phyloP scores from a whole-genome alignment of 2,329 filamentous ascomycete species.

The Geosmithia putterillii region DNA sequence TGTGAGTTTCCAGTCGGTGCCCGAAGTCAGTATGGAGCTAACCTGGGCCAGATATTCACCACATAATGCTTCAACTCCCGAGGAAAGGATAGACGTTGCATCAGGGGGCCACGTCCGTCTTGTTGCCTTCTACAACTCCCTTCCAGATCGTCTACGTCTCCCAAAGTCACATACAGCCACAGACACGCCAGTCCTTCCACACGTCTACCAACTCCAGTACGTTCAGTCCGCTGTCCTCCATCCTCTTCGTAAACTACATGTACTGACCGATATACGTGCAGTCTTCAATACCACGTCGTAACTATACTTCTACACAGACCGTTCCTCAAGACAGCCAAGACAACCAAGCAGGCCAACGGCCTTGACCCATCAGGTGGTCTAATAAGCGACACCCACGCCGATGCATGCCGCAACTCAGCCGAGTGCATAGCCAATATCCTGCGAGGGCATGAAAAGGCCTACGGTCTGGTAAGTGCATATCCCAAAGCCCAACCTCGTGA shows the following conservation, averaged over 20 bases:
- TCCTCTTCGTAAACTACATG: too few relatives aligned
- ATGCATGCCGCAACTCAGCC: constrained; percentile 9
- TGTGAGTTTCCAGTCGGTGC: too few relatives aligned
- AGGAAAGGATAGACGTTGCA: too few relatives aligned
- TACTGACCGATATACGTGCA: background rate
- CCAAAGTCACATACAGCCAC: constrained; percentile 5
- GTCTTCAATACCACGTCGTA: constrained; percentile 10
- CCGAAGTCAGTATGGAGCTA: too few relatives aligned
- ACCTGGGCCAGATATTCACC: too few relatives aligned
- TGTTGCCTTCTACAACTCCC: constrained; percentile 5
- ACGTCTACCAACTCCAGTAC: constrained; percentile 11
- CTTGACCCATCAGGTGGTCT: too few relatives aligned
- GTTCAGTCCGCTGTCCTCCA: constrained; percentile 1
- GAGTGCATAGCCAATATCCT: constrained; percentile 8
- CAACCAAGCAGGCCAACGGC: too few relatives aligned
- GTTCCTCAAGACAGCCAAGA: too few relatives aligned
- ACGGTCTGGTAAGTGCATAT: too few relatives aligned
- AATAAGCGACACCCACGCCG: constrained; percentile 5
- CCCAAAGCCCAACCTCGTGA: too few relatives aligned
- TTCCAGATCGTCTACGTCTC: constrained; percentile 7
- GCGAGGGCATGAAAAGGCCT: too few relatives aligned
- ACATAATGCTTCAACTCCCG: too few relatives aligned
- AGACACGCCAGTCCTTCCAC: constrained; percentile 3
- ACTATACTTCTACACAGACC: constrained; percentile 10
- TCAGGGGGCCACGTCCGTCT: background rate